A percentile compares a stretch with the other conserved stretches of the same genome.
Conservation (phyloP, 1,139 yeast genomes). For the Suhomyces atakaporum region DNA sequence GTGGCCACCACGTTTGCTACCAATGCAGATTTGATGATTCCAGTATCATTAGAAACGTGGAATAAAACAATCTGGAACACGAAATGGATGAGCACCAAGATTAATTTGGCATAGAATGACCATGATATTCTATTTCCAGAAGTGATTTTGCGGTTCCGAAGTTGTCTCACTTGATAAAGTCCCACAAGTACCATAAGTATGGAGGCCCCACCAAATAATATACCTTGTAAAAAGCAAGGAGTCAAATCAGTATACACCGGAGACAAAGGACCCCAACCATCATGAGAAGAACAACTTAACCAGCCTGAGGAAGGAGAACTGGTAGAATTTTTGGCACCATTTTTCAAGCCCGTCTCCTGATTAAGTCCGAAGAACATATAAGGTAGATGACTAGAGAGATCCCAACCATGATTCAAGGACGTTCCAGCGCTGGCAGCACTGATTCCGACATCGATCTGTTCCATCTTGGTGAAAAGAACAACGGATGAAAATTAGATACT, state of each 20-base stretch:
- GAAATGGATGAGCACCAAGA: conserved; percentile 44
- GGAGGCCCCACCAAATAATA: conserved; percentile 54
- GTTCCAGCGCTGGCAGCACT: conserved; percentile 6
- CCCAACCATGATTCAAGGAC: conserved; percentile 9
- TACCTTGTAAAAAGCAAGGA: conserved; percentile 81
- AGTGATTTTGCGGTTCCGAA: conserved; percentile 34
- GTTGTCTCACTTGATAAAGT: conserved; percentile 38
- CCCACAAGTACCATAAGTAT: conserved; percentile 59
- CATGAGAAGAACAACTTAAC: conserved; percentile 25
- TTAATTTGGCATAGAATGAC: conserved; percentile 46
- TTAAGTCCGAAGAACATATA: conserved; percentile 4
- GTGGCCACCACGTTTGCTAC: conserved; percentile 43
- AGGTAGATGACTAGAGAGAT: conserved; percentile 11
- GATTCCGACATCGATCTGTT: conserved; percentile 10
- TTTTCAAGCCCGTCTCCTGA: not conserved
- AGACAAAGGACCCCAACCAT: conserved; percentile 80
- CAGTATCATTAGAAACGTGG: conserved; percentile 31
- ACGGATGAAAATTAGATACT: not conserved
- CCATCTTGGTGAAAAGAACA: conserved; percentile 6
- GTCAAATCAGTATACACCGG: conserved; percentile 64
- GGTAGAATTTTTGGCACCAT: not conserved
- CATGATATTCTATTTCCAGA: conserved; percentile 41
- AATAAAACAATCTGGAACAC: conserved; percentile 31
- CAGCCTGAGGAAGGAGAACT: conserved; percentile 5
- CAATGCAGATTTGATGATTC: conserved; percentile 47